Percentiles rank a stretch among this genome's conserved stretches.
Evolutionary conservation across 2,329 filamentous ascomycete genomes (phyloP).

Genomic region (Arthrobotrys sphaeroides): DNA sequence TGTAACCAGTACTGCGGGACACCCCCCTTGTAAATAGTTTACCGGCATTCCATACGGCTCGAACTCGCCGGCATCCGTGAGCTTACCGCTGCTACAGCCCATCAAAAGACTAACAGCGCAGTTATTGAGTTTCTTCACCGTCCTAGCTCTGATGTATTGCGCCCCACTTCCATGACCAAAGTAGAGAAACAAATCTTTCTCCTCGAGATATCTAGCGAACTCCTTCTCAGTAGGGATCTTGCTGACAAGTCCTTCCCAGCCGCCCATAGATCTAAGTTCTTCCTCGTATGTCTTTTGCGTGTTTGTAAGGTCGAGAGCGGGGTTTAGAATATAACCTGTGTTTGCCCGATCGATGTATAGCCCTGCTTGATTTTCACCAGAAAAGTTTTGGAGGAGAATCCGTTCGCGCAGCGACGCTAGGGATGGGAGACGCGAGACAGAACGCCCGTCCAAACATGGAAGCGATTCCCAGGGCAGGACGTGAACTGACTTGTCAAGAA

Average conservation of each 20-base stretch:
- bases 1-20: conserved; percentile 86
- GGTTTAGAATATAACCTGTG: conserved; percentile 83
- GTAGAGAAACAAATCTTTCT: conserved; percentile 81
- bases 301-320: conserved; percentile 79
- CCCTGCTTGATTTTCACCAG: conserved; percentile 62
- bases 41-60: conserved; percentile 90
- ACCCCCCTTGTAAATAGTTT: conserved; percentile 89
- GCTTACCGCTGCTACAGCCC: conserved; percentile 87
- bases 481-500: conserved; percentile 91
- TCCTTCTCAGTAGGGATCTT: conserved; percentile 78
- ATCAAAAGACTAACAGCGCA: conserved; percentile 89
- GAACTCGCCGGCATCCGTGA: conserved; percentile 84
- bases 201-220: conserved; percentile 74
- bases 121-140: conserved; percentile 78
- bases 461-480: conserved; percentile 95
- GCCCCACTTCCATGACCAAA: conserved; percentile 96
- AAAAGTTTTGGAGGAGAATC: conserved; percentile 66
- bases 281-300: conserved; percentile 80
- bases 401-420: conserved; percentile 81
- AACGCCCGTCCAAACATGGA: conserved; percentile 79
- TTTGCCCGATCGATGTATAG: conserved; percentile 66
- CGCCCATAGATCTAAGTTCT: conserved; percentile 69
- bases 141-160: conserved; percentile 88
- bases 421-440: conserved; percentile 88
- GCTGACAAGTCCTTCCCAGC: conserved; percentile 78